Conservation (phyloP, 140 eudicot genomes). For the Bidens hawaiensis region DNA sequence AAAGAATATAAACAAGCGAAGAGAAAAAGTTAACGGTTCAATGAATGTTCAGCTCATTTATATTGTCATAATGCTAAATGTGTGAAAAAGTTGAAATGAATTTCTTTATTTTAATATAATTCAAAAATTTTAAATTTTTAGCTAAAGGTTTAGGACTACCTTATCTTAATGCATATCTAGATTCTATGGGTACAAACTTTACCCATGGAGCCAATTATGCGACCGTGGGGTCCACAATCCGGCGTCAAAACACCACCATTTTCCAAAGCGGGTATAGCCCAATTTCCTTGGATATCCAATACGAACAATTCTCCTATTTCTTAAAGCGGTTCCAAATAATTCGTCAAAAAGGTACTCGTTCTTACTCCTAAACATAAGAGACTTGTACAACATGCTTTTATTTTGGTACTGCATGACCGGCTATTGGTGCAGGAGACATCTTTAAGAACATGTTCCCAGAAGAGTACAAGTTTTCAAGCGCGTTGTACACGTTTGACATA, state of each 20-base stretch:
- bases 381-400: background rate
- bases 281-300: conserved; percentile 56
- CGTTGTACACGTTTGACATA: conserved; percentile 70
- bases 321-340: conserved; percentile 38
- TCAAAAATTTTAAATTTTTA: conserved; percentile 16
- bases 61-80: too few relatives aligned
- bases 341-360: conserved; percentile 44
- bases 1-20: too few relatives aligned
- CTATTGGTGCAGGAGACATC: conserved; percentile 32
- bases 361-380: background rate
- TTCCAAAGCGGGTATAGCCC: conserved; percentile 72
- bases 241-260: too few relatives aligned
- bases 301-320: conserved; percentile 46
- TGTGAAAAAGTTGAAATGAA: background rate
- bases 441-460: conserved; percentile 41
- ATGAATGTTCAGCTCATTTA: too few relatives aligned
- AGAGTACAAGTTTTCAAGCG: conserved; percentile 38
- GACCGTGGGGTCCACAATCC: conserved; percentile 69
- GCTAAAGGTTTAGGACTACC: conserved; percentile 62
- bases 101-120: background rate
- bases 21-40: too few relatives aligned
- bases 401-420: background rate
- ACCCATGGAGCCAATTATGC: conserved; percentile 86
- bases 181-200: conserved; percentile 64
- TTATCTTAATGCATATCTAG: conserved; percentile 59